phyloP scores from a whole-genome alignment of 106 monocot species.

The Alisma plantagoaquatica region DNA sequence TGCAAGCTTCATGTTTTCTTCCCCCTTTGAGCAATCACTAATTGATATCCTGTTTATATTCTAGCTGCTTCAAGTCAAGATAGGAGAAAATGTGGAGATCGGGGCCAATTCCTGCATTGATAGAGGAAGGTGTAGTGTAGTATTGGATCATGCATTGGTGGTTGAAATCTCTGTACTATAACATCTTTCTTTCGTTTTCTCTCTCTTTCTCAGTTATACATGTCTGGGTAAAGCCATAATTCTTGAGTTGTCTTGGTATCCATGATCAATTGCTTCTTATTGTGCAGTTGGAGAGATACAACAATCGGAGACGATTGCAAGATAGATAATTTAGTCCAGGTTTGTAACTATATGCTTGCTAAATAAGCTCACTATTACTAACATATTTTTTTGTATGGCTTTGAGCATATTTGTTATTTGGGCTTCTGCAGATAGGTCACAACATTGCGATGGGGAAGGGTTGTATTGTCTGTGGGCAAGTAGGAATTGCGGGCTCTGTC shows the following conservation, averaged over 20 bases:
- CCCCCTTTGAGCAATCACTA: not conserved
- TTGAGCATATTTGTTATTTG: not conserved
- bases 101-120: constrained; percentile 96
- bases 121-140: constrained; percentile 84
- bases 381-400: not conserved
- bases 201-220: not conserved
- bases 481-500: constrained; percentile 93
- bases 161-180: constrained; percentile 1
- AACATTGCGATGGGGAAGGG: constrained; percentile 81
- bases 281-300: constrained; percentile 93
- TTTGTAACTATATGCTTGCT: constrained; percentile 6
- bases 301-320: constrained; percentile 77
- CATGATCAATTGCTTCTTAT: not conserved
- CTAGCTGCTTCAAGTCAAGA: constrained; percentile 62
- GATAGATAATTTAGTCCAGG: constrained; percentile 97
- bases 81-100: constrained; percentile 84
- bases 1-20: too few relatives aligned
- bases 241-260: constrained; percentile 2
- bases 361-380: not conserved
- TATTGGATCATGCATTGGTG: not conserved
- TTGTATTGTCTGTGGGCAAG: constrained; percentile 96
- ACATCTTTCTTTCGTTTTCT: not conserved
- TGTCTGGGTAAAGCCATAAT: not conserved
- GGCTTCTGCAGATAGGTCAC: constrained; percentile 74
- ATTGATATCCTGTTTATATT: not conserved